These are phyloP conservation scores for Paspalum vaginatum DNA, from an alignment of 176 grass and related monocot species.

Conservation along the genomic window DNA sequence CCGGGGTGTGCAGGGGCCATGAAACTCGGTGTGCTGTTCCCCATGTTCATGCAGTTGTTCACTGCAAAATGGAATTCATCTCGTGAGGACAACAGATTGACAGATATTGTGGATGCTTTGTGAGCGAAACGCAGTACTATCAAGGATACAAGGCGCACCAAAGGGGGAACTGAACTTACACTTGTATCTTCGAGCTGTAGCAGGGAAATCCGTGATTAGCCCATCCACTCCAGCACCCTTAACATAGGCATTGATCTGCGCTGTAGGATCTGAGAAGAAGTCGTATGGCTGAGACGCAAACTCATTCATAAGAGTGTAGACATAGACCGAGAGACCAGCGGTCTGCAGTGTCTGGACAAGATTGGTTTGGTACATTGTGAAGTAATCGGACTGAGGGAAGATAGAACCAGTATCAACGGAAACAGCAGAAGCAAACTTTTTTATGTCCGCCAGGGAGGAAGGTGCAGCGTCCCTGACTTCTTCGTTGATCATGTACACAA, in stretches of 20 bases:
- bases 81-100: background rate
- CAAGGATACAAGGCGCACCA: background rate
- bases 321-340: conserved; percentile 66
- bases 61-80: conserved; percentile 41
- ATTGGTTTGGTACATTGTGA: conserved; percentile 51
- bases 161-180: conserved; percentile 43
- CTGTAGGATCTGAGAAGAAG: conserved; percentile 65
- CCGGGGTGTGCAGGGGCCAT: conserved; percentile 53
- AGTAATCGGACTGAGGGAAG: conserved; percentile 48
- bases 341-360: conserved; percentile 65
- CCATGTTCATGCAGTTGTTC: conserved; percentile 77
- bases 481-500: conserved; percentile 77
- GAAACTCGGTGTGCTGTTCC: conserved; percentile 51
- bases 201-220: conserved; percentile 80
- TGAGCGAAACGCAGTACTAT: background rate
- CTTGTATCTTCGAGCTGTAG: conserved; percentile 67
- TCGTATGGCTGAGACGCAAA: conserved; percentile 76
- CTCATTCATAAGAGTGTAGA: conserved; percentile 75
- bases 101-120: background rate
- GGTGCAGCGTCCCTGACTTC: conserved; percentile 50
- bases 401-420: conserved; percentile 53
- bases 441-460: conserved; percentile 65
- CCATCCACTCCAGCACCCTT: conserved; percentile 66
- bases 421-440: conserved; percentile 65
- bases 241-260: conserved; percentile 67